phyloP scores from a whole-genome alignment of 768 basidiomycete genomes.

The Russula emetica region DNA sequence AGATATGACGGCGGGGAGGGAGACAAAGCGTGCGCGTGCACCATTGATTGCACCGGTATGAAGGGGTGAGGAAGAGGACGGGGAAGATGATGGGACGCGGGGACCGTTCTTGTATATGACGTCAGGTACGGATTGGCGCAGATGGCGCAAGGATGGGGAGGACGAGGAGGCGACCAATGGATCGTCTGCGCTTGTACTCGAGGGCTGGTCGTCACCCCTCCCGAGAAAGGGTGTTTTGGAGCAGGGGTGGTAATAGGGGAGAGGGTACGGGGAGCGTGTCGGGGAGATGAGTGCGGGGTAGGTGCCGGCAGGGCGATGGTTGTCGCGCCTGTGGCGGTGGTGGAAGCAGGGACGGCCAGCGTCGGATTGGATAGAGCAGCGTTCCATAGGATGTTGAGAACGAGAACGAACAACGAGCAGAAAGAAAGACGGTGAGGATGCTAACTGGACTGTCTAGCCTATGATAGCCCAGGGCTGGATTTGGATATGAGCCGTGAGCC shows the following conservation, averaged over 20 bases:
- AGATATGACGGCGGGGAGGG: slow-evolving; percentile 7
- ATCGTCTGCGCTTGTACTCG: background rate
- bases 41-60: slow-evolving; percentile 1
- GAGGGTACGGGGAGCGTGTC: slow-evolving; percentile 12
- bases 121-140: slow-evolving; percentile 16
- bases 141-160: background rate
- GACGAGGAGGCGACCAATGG: background rate
- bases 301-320: background rate
- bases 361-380: background rate
- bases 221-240: background rate
- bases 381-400: background rate
- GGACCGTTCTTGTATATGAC: slow-evolving; percentile 12
- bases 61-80: background rate
- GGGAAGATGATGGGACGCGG: slow-evolving; percentile 11
- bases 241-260: slow-evolving; percentile 15
- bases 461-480: background rate
- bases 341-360: slow-evolving; percentile 14
- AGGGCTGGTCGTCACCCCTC: background rate
- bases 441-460: background rate
- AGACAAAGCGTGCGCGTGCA: slow-evolving; percentile 21
- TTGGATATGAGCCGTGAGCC: background rate
- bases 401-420: background rate
- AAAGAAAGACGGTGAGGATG: background rate
- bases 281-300: slow-evolving; percentile 5
- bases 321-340: slow-evolving; percentile 16